Evolutionary conservation across 2,329 filamentous ascomycete genomes (phyloP), one percentile per base, ranked within the genome.

Genomic region (Cadophora malorum): DNA sequence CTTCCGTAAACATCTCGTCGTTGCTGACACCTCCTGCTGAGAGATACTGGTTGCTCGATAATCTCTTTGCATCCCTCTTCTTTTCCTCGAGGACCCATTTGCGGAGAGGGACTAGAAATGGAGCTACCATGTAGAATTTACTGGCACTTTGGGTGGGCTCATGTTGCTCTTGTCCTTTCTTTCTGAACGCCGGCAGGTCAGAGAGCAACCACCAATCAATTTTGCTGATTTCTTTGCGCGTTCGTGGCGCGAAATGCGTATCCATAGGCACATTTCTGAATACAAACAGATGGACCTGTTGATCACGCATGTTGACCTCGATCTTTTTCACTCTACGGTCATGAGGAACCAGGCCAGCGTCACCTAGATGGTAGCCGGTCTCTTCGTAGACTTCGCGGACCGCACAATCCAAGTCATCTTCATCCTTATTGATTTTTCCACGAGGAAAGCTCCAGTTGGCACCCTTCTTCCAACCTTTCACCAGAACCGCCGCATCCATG

Each of bases 41-140:
- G 5, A 82, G 74, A 38, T 85, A 81, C 16, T 79, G 78, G 38
- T 77, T 79, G 47, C 77, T 81, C 33, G 80, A 74, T 21, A 79
- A 78, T 70, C 81, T 82, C 73, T 83, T 82, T 9, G 83, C 82
- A 73, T 92, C 91, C n/a, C 86, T 84, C 80, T 90, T 94, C 82
- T 88, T 91, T 80, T 97, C 93, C 71, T 91, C 87, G n/a, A 88
- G 83, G 58, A 98, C 93, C 94, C 94, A 98, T 78, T 93, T 93
- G 79, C 93, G 94, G 60, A 99, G 80, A 6, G 89, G 91, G 0
- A 89, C 89, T 65, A 98, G 83, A 77, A 99, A 99, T 0, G 95
- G 94, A 0, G 94, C 94, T 21, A 99, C 96, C 93, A 98, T 97
- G 80, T 97, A 99, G 78, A 97, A 98, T 76, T 95, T 97, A 79